phyloP scores from a whole-genome alignment of 2,329 filamentous ascomycete species.

The Verticillium isaacii region DNA sequence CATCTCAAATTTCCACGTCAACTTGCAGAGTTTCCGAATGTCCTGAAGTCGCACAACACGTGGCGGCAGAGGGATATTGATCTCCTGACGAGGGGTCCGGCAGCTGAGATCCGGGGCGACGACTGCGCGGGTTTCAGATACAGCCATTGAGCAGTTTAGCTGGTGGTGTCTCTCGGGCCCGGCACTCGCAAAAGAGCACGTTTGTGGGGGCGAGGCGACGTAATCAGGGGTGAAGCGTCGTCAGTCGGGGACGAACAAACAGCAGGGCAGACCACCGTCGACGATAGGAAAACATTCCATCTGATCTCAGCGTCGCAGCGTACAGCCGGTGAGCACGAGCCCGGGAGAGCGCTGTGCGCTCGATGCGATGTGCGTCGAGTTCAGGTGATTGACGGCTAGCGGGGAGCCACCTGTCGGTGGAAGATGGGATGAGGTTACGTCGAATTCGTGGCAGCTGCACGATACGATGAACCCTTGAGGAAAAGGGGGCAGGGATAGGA shows the following conservation, averaged over 20 bases:
- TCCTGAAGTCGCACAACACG: neutral
- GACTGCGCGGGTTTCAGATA: neutral
- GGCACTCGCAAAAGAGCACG: neutral
- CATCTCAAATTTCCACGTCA: neutral
- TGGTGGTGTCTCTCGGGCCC: neutral
- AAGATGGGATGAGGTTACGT: neutral
- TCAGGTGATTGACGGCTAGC: neutral
- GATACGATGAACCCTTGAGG: neutral
- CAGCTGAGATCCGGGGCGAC: neutral
- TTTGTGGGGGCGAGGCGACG: neutral
- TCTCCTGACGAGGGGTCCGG: neutral
- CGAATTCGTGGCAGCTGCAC: neutral
- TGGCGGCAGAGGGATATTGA: neutral
- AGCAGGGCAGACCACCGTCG: neutral
- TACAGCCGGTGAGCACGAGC: neutral
- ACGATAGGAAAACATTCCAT: neutral
- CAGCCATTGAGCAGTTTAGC: neutral
- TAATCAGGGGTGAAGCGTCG: neutral
- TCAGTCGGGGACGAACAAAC: neutral
- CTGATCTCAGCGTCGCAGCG: neutral
- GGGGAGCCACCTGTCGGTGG: neutral
- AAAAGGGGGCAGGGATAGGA: neutral
- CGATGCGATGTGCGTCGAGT: neutral
- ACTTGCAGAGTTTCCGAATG: no score
- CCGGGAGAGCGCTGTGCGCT: neutral